Conservation (phyloP, 2,329 filamentous ascomycete genomes). For the Penicillium paneum region DNA sequence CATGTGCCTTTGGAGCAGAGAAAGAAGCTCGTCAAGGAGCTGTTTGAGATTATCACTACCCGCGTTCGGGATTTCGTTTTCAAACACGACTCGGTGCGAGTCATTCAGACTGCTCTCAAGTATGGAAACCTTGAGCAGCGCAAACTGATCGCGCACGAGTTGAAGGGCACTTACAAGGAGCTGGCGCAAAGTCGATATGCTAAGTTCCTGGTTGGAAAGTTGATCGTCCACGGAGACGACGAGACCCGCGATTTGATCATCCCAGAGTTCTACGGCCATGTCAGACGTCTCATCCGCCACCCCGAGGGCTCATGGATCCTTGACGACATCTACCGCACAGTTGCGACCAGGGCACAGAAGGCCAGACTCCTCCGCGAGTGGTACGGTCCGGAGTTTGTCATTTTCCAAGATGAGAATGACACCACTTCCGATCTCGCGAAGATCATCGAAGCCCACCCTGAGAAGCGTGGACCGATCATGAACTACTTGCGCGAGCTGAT, state of each 20-base stretch:
- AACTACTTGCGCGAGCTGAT: slow-evolving; percentile 80
- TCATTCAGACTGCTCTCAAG: slow-evolving; percentile 95
- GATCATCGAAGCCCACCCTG: slow-evolving; percentile 73
- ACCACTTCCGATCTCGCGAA: slow-evolving; percentile 62
- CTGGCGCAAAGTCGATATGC: slow-evolving; percentile 94
- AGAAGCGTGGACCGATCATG: slow-evolving; percentile 85
- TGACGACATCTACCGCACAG: slow-evolving; percentile 90
- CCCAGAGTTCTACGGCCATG: slow-evolving; percentile 90
- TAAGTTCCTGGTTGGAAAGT: slow-evolving; percentile 94
- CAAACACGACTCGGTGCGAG: slow-evolving; percentile 96
- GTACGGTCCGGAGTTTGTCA: slow-evolving; percentile 90
- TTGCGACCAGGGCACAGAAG: slow-evolving; percentile 83
- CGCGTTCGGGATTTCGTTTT: slow-evolving; percentile 93
- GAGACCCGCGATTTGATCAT: slow-evolving; percentile 87
- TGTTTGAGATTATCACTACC: slow-evolving; percentile 88
- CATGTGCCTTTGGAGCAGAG: slow-evolving; percentile 88
- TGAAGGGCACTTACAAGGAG: slow-evolving; percentile 78
- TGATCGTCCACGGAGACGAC: slow-evolving; percentile 85
- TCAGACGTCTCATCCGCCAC: slow-evolving; percentile 91
- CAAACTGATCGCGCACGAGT: slow-evolving; percentile 79
- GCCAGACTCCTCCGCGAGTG: slow-evolving; percentile 83
- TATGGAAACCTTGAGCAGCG: slow-evolving; percentile 84
- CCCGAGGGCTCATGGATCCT: slow-evolving; percentile 96
- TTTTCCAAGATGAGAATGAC: slow-evolving; percentile 63
- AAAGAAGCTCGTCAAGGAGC: slow-evolving; percentile 78